Conservation (phyloP, 2,329 filamentous ascomycete genomes). For the Sordariomycetes sp. region DNA sequence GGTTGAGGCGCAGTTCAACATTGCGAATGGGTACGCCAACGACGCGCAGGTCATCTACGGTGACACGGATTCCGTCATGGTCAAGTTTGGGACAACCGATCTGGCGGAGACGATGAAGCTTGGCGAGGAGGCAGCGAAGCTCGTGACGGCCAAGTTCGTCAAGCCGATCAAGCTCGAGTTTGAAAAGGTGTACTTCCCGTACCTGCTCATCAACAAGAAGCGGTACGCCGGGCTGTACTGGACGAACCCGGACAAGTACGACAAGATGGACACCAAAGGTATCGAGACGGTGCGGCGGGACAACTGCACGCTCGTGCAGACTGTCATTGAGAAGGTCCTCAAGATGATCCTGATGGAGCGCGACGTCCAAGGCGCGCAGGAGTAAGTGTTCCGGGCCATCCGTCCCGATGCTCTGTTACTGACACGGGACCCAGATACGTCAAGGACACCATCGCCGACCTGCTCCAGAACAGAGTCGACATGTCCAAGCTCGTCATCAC, state of each 20-base stretch:
- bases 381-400: slow-evolving; percentile 43
- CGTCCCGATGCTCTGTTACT: background rate
- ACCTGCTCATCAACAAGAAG: slow-evolving; percentile 99
- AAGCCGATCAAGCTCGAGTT: slow-evolving; percentile 99
- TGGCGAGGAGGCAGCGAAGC: slow-evolving; percentile 82
- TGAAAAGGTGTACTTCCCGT: slow-evolving; percentile 97
- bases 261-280: slow-evolving; percentile 99
- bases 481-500: slow-evolving; percentile 99
- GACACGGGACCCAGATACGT: slow-evolving; percentile 55
- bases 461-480: slow-evolving; percentile 94
- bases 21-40: slow-evolving; percentile 87
- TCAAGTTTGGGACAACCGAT: slow-evolving; percentile 89
- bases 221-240: slow-evolving; percentile 96
- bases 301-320: slow-evolving; percentile 91
- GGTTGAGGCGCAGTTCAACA: slow-evolving; percentile 78
- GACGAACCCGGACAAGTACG: slow-evolving; percentile 87
- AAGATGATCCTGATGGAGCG: slow-evolving; percentile 92
- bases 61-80: slow-evolving; percentile 99
- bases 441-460: slow-evolving; percentile 87
- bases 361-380: slow-evolving; percentile 81
- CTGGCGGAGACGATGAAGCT: slow-evolving; percentile 84
- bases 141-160: slow-evolving; percentile 81
- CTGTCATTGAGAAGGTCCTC: slow-evolving; percentile 91
- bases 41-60: slow-evolving; percentile 97
- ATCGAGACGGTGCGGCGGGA: slow-evolving; percentile 96